Evolutionary conservation across 1,284 basidiomycete species (phyloP).

Genomic region (Rhizoctonia solani): DNA sequence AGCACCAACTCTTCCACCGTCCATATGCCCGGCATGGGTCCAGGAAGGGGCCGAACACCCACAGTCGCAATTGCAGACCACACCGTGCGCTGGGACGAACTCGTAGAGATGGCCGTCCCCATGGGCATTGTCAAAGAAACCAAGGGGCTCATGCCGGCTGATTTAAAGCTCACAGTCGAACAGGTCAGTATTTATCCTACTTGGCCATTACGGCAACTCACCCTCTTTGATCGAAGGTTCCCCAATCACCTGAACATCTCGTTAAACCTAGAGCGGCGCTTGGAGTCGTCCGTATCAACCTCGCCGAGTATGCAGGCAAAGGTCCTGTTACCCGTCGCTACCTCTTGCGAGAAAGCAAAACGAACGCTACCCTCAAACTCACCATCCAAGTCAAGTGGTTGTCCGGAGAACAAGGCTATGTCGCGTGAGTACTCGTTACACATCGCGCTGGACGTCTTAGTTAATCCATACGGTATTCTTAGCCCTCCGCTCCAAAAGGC

Average conservation of each 20-base stretch:
- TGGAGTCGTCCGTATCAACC: slow-evolving; percentile 68
- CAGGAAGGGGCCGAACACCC: slow-evolving; percentile 34
- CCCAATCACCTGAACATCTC: slow-evolving; percentile 22
- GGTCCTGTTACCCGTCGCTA: slow-evolving; percentile 70
- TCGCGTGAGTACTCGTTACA: slow-evolving; percentile 46
- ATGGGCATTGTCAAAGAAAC: slow-evolving; percentile 57
- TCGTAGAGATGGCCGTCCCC: slow-evolving; percentile 60
- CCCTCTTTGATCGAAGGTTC: background rate
- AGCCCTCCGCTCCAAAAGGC: slow-evolving; percentile 65
- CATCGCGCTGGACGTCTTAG: background rate
- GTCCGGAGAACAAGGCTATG: slow-evolving; percentile 62
- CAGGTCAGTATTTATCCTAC: slow-evolving; percentile 50
- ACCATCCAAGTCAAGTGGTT: slow-evolving; percentile 63
- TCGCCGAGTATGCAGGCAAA: slow-evolving; percentile 72
- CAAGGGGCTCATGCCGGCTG: slow-evolving; percentile 56
- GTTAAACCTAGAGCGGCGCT: slow-evolving; percentile 44
- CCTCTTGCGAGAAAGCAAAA: slow-evolving; percentile 73
- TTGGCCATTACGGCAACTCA: slow-evolving; percentile 3
- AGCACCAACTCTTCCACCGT: background rate
- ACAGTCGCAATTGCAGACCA: slow-evolving; percentile 36
- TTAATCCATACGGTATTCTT: background rate
- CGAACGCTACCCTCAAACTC: slow-evolving; percentile 77
- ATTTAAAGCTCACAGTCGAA: slow-evolving; percentile 67
- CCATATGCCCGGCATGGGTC: background rate
- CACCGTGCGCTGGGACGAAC: slow-evolving; percentile 44